Evolutionary conservation across 192 early-diverging fungal genomes (phyloP).

Genomic region (Gryganskiella cystojenkinii): DNA sequence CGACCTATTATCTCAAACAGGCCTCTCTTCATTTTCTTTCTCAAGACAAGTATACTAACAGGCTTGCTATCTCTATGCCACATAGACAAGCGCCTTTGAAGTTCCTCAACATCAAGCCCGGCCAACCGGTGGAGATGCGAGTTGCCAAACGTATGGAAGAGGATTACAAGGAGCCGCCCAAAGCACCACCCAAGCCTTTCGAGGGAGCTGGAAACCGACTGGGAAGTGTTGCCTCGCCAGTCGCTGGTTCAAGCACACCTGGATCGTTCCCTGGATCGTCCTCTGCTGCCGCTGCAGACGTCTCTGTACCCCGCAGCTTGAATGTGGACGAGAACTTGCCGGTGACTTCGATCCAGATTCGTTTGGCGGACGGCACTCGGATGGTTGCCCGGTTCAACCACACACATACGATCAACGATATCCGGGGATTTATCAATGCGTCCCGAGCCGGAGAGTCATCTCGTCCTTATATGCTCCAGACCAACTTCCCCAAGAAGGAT

Average conservation of each 20-base stretch:
- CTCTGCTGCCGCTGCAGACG: conserved; percentile 18
- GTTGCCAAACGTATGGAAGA: conserved; percentile 86
- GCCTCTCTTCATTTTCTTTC: too few species aligned
- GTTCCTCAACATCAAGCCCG: conserved; percentile 86
- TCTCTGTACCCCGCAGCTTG: conserved; percentile 47
- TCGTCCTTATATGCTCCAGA: conserved; percentile 80
- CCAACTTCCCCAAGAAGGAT: conserved; percentile 87
- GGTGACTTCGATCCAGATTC: conserved; percentile 89
- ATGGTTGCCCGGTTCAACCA: conserved; percentile 93
- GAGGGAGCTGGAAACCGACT: conserved; percentile 83
- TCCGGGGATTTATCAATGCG: conserved; percentile 79
- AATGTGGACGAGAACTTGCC: conserved; percentile 81
- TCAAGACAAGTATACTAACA: too few species aligned
- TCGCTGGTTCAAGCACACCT: conserved; percentile 34
- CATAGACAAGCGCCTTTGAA: conserved; percentile 87
- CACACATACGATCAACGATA: conserved; percentile 88
- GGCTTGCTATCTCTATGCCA: background rate
- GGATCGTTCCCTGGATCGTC: conserved; percentile 54
- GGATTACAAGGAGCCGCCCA: conserved; percentile 86
- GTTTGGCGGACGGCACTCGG: conserved; percentile 90
- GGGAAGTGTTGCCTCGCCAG: conserved; percentile 60
- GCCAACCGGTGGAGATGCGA: conserved; percentile 91
- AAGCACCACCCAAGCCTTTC: conserved; percentile 81
- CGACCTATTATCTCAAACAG: conserved; percentile 4
- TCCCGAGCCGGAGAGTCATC: conserved; percentile 68